A percentile compares a stretch with the other conserved stretches of the same genome.
phyloP scores from a whole-genome alignment of 2,329 filamentous ascomycete genomes.

The Rhynchosporium agropyri region DNA sequence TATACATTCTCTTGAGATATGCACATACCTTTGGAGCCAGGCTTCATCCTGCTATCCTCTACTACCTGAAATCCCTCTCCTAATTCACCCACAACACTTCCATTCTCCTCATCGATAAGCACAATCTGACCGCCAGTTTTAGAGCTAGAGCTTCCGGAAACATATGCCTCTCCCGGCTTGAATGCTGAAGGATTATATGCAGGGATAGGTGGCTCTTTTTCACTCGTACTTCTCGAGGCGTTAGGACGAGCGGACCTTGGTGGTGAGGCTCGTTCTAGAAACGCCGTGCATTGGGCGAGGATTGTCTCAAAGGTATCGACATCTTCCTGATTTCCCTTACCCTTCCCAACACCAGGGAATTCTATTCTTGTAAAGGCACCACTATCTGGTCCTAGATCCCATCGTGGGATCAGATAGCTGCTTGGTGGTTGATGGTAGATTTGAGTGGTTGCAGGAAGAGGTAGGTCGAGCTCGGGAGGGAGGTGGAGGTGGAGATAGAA shows the following conservation, averaged over 20 bases:
- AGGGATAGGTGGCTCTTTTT: constrained; percentile 45
- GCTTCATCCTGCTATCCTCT: constrained; percentile 73
- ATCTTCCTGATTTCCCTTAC: constrained; percentile 81
- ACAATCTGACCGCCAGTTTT: constrained; percentile 77
- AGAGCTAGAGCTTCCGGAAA: constrained; percentile 61
- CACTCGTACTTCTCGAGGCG: constrained; percentile 39
- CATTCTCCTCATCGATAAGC: constrained; percentile 92
- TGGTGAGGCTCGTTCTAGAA: constrained; percentile 80
- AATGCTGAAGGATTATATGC: constrained; percentile 83
- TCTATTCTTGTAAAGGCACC: constrained; percentile 93
- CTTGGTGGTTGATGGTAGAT: constrained; percentile 94
- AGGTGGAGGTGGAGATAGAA: constrained; percentile 97
- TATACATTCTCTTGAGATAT: not conserved
- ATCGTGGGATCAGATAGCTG: constrained; percentile 92
- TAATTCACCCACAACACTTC: constrained; percentile 90
- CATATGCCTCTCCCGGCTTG: constrained; percentile 78
- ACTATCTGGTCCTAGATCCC: constrained; percentile 86
- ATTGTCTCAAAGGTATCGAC: constrained; percentile 97
- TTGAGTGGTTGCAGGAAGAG: constrained; percentile 91
- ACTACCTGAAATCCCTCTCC: constrained; percentile 79
- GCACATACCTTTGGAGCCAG: constrained; percentile 84
- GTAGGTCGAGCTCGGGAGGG: constrained; percentile 90
- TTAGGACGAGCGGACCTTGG: constrained; percentile 35
- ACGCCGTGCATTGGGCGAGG: constrained; percentile 94
- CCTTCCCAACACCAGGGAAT: constrained; percentile 75